These are phyloP conservation scores for Barnettozyma sucrosica DNA, from an alignment of 805 yeast genomes.

Conservation along the genomic window DNA sequence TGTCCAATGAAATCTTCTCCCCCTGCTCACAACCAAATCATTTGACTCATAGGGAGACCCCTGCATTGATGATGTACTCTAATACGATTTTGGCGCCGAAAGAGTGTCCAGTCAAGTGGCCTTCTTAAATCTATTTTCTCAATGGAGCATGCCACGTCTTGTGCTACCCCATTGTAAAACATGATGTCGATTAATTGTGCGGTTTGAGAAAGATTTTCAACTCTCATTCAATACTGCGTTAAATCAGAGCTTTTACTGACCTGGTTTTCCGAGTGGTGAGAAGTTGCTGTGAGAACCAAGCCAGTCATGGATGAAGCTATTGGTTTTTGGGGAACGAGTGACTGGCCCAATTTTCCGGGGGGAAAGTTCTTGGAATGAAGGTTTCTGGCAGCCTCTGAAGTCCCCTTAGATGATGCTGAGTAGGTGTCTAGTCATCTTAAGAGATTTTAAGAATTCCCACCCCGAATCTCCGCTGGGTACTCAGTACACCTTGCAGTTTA, in stretches of 20 bases:
- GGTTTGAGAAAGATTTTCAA: background rate
- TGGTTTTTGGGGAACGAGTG: background rate
- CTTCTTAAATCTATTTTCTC: background rate
- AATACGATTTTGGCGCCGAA: background rate
- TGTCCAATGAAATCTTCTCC: background rate
- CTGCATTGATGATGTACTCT: background rate
- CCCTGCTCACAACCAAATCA: background rate
- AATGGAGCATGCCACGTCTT: background rate
- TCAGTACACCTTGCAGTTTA: no score
- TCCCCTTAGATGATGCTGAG: no score
- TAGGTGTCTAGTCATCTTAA: no score
- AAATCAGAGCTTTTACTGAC: background rate
- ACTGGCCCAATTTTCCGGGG: background rate
- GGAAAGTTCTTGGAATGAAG: no score
- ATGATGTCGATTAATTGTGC: background rate
- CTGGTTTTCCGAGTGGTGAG: background rate
- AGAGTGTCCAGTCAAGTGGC: background rate
- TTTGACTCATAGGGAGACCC: background rate
- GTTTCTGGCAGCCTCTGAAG: no score
- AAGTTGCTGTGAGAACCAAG: background rate
- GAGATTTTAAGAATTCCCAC: no score
- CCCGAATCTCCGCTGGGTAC: no score
- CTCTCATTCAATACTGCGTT: background rate
- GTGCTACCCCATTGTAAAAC: background rate
- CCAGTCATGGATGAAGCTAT: background rate